phyloP scores from a whole-genome alignment of 2,329 filamentous ascomycete genomes.

The Sordariomycetes sp. region DNA sequence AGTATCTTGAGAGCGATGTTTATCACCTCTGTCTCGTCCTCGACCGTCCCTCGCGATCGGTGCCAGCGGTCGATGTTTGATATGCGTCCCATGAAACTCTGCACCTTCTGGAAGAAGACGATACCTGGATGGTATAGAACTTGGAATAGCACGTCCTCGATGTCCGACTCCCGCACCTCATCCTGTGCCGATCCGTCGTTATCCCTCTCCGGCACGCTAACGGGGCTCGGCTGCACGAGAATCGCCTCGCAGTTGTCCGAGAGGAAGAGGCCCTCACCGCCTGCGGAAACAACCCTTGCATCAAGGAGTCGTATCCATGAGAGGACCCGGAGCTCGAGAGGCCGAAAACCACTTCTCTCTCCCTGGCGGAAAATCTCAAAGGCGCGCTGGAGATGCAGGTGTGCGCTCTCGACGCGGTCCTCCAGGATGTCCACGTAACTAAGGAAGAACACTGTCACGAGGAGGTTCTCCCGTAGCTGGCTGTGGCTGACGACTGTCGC shows the following conservation, averaged over 20 bases:
- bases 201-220: background rate
- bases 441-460: slow-evolving; percentile 41
- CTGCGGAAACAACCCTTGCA: slow-evolving; percentile 42
- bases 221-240: slow-evolving; percentile 35
- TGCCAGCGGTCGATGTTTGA: slow-evolving; percentile 47
- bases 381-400: slow-evolving; percentile 36
- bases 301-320: slow-evolving; percentile 46
- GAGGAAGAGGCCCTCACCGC: slow-evolving; percentile 43
- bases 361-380: slow-evolving; percentile 33
- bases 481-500: slow-evolving; percentile 16
- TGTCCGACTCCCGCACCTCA: slow-evolving; percentile 11
- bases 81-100: slow-evolving; percentile 45
- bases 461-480: slow-evolving; percentile 25
- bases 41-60: slow-evolving; percentile 40
- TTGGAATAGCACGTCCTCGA: slow-evolving; percentile 41
- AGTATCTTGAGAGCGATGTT: slow-evolving; percentile 38
- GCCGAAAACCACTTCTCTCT: slow-evolving; percentile 22
- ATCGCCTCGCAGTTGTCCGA: slow-evolving; percentile 33
- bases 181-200: background rate
- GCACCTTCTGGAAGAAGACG: slow-evolving; percentile 46
- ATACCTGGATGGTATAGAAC: slow-evolving; percentile 43
- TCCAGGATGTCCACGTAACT: slow-evolving; percentile 41
- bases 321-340: slow-evolving; percentile 34
- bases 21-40: slow-evolving; percentile 49
- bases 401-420: slow-evolving; percentile 30